phyloP scores from a whole-genome alignment of 768 basidiomycete species.

The Auriscalpium vulgare region DNA sequence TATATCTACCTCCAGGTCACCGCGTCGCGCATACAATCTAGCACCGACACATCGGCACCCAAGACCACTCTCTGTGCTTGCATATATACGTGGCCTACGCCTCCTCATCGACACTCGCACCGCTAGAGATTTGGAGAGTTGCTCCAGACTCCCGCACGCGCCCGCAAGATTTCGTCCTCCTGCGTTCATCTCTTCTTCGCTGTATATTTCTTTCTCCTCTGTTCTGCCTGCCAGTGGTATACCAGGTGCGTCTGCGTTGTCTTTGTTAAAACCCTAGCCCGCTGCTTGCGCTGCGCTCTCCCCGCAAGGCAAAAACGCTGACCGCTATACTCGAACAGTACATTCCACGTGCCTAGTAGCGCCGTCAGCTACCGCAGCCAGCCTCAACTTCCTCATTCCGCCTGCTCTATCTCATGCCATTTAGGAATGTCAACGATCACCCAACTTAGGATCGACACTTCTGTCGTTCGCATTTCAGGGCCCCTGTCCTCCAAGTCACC shows the following conservation, averaged over 20 bases:
- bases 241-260: background rate
- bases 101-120: background rate
- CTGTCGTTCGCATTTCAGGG: constrained; percentile 16
- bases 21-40: background rate
- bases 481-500: constrained; percentile 16
- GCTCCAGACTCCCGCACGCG: too few relatives aligned
- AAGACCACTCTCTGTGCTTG: background rate
- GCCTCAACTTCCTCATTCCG: background rate
- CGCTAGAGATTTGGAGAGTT: too few relatives aligned
- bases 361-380: background rate
- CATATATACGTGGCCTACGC: background rate
- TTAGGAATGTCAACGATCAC: constrained; percentile 18
- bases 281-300: background rate
- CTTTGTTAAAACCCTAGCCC: background rate
- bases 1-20: background rate
- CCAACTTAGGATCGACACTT: constrained; percentile 27
- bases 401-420: constrained; percentile 14
- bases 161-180: background rate
- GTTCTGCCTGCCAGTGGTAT: background rate
- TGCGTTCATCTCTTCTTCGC: background rate
- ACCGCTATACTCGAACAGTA: background rate
- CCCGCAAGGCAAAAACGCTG: background rate
- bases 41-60: too few relatives aligned
- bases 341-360: background rate
- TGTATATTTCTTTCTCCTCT: constrained; percentile 5